Evolutionary conservation across 352 stramenopile species (phyloP).

Genomic region (Phytophthora syringae): DNA sequence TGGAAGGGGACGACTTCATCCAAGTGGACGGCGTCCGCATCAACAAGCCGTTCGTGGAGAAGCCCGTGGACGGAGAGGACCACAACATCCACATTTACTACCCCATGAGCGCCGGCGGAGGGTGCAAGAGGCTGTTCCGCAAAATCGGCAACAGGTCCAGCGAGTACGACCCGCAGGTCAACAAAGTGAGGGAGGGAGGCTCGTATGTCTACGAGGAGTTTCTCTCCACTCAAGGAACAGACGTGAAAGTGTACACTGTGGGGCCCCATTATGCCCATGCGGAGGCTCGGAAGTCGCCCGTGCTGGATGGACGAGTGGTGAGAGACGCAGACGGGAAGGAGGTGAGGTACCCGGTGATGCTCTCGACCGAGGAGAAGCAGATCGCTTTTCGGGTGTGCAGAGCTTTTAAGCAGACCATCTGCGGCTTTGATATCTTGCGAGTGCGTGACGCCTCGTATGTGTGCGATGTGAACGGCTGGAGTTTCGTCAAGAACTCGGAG

Average conservation of each 20-base stretch:
- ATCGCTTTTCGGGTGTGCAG: slow-evolving; percentile 93
- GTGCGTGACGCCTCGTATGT: slow-evolving; percentile 94
- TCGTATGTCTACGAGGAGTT: slow-evolving; percentile 99
- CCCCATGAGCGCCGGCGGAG: slow-evolving; percentile 97
- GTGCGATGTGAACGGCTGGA: slow-evolving; percentile 99
- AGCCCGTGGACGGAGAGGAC: slow-evolving; percentile 99
- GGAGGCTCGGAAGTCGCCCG: slow-evolving; percentile 98
- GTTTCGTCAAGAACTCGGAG: slow-evolving; percentile 99
- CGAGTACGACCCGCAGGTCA: slow-evolving; percentile 97
- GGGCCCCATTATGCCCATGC: slow-evolving; percentile 99
- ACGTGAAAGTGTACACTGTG: slow-evolving; percentile 99
- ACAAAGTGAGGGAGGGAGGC: slow-evolving; percentile 92
- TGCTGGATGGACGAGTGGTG: slow-evolving; percentile 98
- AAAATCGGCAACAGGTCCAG: slow-evolving; percentile 94
- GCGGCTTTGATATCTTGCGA: slow-evolving; percentile 99
- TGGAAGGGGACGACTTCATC: slow-evolving; percentile 84
- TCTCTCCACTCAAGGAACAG: slow-evolving; percentile 98
- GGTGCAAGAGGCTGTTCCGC: slow-evolving; percentile 99
- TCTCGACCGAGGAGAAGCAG: slow-evolving; percentile 98
- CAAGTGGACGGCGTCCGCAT: slow-evolving; percentile 95
- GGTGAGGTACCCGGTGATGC: slow-evolving; percentile 98
- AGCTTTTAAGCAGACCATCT: slow-evolving; percentile 94
- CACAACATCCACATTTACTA: slow-evolving; percentile 99
- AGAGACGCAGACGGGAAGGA: slow-evolving; percentile 98
- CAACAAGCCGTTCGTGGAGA: slow-evolving; percentile 99